Conservation (phyloP, 75 land plant species). For the Isoetes taiwanensis region DNA sequence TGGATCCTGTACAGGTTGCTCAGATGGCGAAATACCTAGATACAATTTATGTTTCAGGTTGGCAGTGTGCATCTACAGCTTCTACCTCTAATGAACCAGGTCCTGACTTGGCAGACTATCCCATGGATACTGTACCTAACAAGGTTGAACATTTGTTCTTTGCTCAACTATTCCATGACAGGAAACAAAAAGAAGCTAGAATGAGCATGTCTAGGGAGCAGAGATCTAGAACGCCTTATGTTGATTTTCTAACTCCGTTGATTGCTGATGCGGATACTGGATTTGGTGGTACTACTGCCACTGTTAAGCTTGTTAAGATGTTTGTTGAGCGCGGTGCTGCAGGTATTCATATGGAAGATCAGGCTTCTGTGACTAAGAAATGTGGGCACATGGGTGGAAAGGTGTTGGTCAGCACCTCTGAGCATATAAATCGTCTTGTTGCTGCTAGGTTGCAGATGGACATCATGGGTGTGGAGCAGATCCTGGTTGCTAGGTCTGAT, state of each 20-base stretch:
- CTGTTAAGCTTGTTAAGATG: slow-evolving; percentile 80
- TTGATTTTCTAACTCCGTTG: slow-evolving; percentile 68
- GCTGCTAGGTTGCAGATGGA: slow-evolving; percentile 82
- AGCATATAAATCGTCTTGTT: slow-evolving; percentile 72
- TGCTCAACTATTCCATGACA: slow-evolving; percentile 82
- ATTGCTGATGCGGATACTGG: slow-evolving; percentile 94
- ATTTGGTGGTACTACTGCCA: slow-evolving; percentile 84
- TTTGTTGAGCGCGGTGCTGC: slow-evolving; percentile 94
- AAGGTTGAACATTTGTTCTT: slow-evolving; percentile 86
- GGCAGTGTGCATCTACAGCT: slow-evolving; percentile 82
- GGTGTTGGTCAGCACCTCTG: slow-evolving; percentile 58
- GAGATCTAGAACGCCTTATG: slow-evolving; percentile 46
- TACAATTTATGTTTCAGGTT: slow-evolving; percentile 38
- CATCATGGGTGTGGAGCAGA: slow-evolving; percentile 77
- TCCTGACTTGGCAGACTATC: slow-evolving; percentile 95
- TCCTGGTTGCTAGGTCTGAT: slow-evolving; percentile 72
- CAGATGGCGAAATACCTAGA: slow-evolving; percentile 90
- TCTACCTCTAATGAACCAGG: slow-evolving; percentile 84
- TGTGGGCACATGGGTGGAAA: slow-evolving; percentile 94
- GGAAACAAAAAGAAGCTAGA: slow-evolving; percentile 74
- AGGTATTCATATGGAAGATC: slow-evolving; percentile 43
- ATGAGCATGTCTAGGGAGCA: slow-evolving; percentile 48
- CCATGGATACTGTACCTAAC: slow-evolving; percentile 92
- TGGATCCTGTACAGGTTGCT: slow-evolving; percentile 86
- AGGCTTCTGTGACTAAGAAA: slow-evolving; percentile 17